A percentile compares a stretch with the other conserved stretches of the same genome.
Conservation (phyloP, 2,329 filamentous ascomycete species). For the Penicillium sp. region DNA sequence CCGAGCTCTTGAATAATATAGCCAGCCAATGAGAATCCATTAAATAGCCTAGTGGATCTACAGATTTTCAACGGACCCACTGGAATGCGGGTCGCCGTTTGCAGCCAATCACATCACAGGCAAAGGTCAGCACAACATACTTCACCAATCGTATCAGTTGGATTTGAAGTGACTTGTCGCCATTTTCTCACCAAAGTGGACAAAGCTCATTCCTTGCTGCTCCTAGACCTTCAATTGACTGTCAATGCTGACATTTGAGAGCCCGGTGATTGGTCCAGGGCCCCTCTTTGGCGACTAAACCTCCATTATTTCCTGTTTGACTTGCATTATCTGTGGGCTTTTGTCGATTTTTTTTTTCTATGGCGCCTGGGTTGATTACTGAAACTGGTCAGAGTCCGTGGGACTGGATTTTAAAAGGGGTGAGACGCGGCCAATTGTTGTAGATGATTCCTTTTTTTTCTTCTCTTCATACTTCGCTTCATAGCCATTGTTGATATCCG, state of each 20-base stretch:
- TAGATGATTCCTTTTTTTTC: neutral
- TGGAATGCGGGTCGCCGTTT: neutral
- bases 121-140: conserved; percentile 11
- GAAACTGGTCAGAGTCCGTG: conserved; percentile 3
- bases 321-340: conserved; percentile 6
- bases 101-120: conserved; percentile 6
- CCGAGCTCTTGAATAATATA: neutral
- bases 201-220: neutral
- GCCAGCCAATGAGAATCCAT: neutral
- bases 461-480: neutral
- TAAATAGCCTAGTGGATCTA: neutral
- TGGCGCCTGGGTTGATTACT: neutral
- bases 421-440: neutral
- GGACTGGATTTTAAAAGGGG: conserved; percentile 3
- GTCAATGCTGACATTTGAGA: conserved; percentile 14
- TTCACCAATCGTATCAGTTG: conserved; percentile 9
- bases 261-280: conserved; percentile 8
- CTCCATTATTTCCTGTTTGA: conserved; percentile 6
- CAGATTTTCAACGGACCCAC: neutral
- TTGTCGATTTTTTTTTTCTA: conserved; percentile 1
- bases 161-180: conserved; percentile 6
- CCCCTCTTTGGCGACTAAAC: conserved; percentile 4
- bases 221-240: neutral
- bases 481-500: conserved; percentile 1
- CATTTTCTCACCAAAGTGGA: neutral